phyloP scores from a whole-genome alignment of 345 rosid species.

The Hibiscus trionum region DNA sequence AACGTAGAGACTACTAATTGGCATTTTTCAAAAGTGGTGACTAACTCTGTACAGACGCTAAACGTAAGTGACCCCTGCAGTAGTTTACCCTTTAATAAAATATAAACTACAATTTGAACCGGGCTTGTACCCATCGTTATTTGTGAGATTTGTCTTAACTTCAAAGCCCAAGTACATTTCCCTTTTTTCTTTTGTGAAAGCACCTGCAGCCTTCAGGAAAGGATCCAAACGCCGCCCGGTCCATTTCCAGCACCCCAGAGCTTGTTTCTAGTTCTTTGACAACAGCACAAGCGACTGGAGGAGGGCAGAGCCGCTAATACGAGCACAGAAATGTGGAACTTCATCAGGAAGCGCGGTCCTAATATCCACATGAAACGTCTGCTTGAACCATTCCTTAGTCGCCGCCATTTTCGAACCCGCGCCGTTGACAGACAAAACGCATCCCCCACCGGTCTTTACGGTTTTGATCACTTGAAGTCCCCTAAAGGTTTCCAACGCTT shows the following conservation, averaged over 20 bases:
- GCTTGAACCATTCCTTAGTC: conserved; percentile 3
- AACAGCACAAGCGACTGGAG: not conserved
- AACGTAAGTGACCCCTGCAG: too few species aligned
- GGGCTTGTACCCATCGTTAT: not conserved
- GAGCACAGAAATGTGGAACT: conserved; percentile 29
- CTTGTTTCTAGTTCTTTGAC: not conserved
- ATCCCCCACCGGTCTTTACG: conserved; percentile 74
- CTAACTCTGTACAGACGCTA: too few species aligned
- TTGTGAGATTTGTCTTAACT: not conserved
- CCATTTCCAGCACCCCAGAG: not conserved
- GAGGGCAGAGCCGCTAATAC: not conserved
- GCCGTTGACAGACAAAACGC: conserved; percentile 19
- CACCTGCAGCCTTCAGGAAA: not conserved
- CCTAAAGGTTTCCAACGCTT: conserved; percentile 79
- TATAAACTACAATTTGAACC: not conserved
- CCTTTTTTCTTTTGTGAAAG: not conserved
- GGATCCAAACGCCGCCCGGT: not conserved
- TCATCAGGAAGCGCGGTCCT: conserved; percentile 20
- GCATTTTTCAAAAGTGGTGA: too few species aligned
- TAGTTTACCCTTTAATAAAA: too few species aligned
- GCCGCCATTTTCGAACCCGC: conserved; percentile 31
- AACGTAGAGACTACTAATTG: too few species aligned
- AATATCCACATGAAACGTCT: conserved; percentile 8
- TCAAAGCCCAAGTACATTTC: not conserved
- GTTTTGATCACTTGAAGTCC: conserved; percentile 58